Percentiles rank a stretch among this genome's conserved stretches.
phyloP scores from a whole-genome alignment of 2,329 filamentous ascomycete species.

The Biscogniauxia marginata region DNA sequence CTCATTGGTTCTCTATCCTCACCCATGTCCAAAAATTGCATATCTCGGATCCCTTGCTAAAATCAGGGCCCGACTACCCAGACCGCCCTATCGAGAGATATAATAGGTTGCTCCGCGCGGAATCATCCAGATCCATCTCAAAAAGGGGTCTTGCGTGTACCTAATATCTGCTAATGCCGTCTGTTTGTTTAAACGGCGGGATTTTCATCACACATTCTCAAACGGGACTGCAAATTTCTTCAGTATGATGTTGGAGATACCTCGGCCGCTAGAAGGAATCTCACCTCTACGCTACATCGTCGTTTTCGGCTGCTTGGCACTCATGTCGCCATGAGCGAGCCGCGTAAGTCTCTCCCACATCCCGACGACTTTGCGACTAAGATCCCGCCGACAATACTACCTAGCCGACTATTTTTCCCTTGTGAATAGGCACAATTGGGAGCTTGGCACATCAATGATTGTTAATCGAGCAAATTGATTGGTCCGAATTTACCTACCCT shows the following conservation, averaged over 20 bases:
- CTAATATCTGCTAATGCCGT: background rate
- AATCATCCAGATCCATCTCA: background rate
- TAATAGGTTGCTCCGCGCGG: background rate
- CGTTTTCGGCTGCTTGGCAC: conserved; percentile 4
- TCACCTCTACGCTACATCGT: background rate
- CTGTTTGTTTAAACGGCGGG: background rate
- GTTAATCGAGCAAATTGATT: background rate
- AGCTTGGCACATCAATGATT: background rate
- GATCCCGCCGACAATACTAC: background rate
- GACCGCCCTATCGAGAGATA: background rate
- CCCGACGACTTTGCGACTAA: conserved; percentile 1
- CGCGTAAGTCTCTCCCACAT: conserved; percentile 10
- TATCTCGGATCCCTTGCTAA: background rate
- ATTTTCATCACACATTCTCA: background rate
- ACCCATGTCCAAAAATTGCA: background rate
- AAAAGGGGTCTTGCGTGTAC: background rate
- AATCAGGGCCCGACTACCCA: background rate
- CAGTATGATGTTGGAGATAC: background rate
- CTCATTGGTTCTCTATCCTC: background rate
- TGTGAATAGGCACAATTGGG: background rate
- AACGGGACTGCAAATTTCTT: background rate
- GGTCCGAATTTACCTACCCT: background rate
- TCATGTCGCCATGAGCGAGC: conserved; percentile 1
- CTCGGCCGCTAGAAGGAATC: background rate
- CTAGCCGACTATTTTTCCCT: background rate